Evolutionary conservation across 768 basidiomycete genomes (phyloP), one percentile per base, ranked within the genome.

Genomic region (Chalciporus piperatus): DNA sequence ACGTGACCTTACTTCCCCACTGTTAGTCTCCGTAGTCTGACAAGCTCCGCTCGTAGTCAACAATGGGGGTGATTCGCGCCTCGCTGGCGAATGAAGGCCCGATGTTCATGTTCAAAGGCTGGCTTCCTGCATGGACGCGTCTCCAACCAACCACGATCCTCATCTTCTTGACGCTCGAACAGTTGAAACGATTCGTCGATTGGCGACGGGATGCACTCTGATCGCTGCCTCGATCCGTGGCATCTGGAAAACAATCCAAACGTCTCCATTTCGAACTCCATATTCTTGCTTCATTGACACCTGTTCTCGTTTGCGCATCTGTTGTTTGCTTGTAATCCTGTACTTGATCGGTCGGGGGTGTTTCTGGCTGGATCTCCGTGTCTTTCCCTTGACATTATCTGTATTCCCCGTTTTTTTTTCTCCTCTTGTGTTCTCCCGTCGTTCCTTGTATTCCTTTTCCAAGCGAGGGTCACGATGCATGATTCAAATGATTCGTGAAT

Each of bases 81-180:
- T 87, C 89, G 17, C 72, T 93, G 54, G 75, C 78, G 53, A 83
- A 71, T 56, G 91, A 93, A 59, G 91, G 91, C 13, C 67, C 88
- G 3, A 87, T 86, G 81, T 93, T 92, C 78, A 88, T 93, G 86
- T 91, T 93, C 76, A 91, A 90, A 66, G 91, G 91, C 55, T 93
- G 91, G 91, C 69, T 92, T 9, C 91, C 91, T 0, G 89, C 90
- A 11, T 93, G 89, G 89, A 80, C 81, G 46, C 77, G 91, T 66
- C 76, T 93, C 35, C 88, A 92, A 63, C 91, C 90, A 0, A 92
- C 89, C 39, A 93, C 91, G 4, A 89, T 93, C 56, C 76, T 93
- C 35, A 92, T 92, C 65, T 93, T 92, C 75, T 67, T 92, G 56
- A 90, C 87, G 7, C 75, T 92, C 35, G 90, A 92, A 62, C 89